Evolutionary conservation across 371 early-diverging fungal species (phyloP).

Genomic region (Blakeslea trispora): DNA sequence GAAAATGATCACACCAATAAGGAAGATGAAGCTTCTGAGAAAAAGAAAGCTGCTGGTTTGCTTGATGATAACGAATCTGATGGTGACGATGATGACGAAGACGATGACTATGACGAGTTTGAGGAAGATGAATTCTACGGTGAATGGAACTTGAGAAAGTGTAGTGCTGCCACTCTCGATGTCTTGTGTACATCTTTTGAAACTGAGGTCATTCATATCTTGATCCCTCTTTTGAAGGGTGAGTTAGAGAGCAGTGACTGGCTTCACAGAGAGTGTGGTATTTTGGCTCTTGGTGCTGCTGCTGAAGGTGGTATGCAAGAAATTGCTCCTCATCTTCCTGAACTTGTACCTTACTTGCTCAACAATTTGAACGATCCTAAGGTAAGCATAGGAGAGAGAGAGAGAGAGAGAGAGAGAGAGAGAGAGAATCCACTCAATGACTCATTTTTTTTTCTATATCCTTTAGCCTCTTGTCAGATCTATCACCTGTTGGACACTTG

Average conservation of each 20-base stretch:
- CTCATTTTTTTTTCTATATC: no score
- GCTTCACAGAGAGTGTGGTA: slow-evolving; percentile 91
- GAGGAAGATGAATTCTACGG: slow-evolving; percentile 87
- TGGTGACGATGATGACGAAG: slow-evolving; percentile 80
- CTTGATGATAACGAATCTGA: slow-evolving; percentile 37
- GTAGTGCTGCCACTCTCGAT: slow-evolving; percentile 95
- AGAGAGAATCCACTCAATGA: no score
- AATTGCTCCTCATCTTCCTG: slow-evolving; percentile 87
- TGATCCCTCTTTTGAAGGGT: slow-evolving; percentile 86
- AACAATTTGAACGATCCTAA: slow-evolving; percentile 78
- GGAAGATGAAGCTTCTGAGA: slow-evolving; percentile 34
- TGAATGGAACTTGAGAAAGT: slow-evolving; percentile 97
- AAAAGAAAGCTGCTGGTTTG: slow-evolving; percentile 21
- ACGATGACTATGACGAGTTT: slow-evolving; percentile 83
- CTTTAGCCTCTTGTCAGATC: slow-evolving; percentile 85
- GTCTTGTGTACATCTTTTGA: slow-evolving; percentile 87
- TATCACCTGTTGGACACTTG: slow-evolving; percentile 98
- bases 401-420: no score
- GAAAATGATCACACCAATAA: slow-evolving; percentile 63
- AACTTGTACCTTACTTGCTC: slow-evolving; percentile 84
- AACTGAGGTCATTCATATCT: slow-evolving; percentile 73
- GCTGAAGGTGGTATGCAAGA: slow-evolving; percentile 90
- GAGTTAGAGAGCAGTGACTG: slow-evolving; percentile 84
- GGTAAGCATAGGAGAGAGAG: slow-evolving; percentile 32
- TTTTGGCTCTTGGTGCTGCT: slow-evolving; percentile 95